phyloP scores from a whole-genome alignment of 1,284 basidiomycete genomes.

The Cutaneotrichosporon sp. region DNA sequence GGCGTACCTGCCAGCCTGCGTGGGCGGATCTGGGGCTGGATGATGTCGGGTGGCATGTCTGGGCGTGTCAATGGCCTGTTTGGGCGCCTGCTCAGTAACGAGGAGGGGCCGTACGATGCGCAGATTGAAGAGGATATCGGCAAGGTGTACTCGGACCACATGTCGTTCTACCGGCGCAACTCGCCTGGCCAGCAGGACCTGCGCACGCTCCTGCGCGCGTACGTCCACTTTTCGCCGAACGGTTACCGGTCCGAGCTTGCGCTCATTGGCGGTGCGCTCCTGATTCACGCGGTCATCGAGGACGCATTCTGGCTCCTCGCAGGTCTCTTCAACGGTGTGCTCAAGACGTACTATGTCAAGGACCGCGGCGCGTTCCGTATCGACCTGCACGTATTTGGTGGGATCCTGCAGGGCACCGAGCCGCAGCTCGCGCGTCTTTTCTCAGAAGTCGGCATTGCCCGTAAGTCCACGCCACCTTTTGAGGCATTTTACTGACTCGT shows the following conservation, averaged over 20 bases:
- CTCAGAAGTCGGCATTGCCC: conserved; percentile 46
- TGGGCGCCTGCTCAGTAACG: conserved; percentile 58
- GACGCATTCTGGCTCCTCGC: conserved; percentile 75
- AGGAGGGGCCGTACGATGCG: conserved; percentile 53
- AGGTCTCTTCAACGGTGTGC: conserved; percentile 68
- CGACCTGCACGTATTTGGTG: conserved; percentile 70
- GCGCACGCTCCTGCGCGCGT: conserved; percentile 40
- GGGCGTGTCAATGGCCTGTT: conserved; percentile 67
- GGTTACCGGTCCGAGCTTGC: conserved; percentile 63
- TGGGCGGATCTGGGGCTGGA: conserved; percentile 73
- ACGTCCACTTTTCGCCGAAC: conserved; percentile 54
- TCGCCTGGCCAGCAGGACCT: conserved; percentile 40
- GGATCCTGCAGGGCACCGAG: conserved; percentile 66
- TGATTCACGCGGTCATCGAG: conserved; percentile 78
- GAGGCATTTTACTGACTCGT: background rate
- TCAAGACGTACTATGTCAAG: conserved; percentile 68
- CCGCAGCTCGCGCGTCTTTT: conserved; percentile 61
- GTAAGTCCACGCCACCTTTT: conserved; percentile 40
- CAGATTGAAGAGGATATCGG: conserved; percentile 62
- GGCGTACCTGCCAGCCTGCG: conserved; percentile 76
- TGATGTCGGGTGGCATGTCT: conserved; percentile 67
- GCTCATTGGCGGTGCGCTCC: conserved; percentile 67
- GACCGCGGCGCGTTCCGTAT: conserved; percentile 70
- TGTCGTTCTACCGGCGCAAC: conserved; percentile 30
- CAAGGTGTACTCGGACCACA: conserved; percentile 39